Evolutionary conservation across 306 rosid genomes (phyloP).

Genomic region (Lupinus albus): DNA sequence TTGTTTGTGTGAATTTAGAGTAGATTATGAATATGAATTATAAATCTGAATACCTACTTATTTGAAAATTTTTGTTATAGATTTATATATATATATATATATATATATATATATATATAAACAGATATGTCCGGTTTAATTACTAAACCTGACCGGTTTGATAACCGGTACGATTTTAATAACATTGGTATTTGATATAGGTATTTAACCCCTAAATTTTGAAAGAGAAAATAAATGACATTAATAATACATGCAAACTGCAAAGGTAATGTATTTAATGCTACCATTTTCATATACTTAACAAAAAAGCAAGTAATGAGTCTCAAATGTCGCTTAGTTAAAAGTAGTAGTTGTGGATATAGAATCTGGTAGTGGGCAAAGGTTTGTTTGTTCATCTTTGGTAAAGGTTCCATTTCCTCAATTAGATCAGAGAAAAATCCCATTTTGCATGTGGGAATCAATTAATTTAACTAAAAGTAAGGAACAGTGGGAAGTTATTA

Average conservation of each 20-base stretch:
- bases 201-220: no score
- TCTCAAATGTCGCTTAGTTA: conserved; percentile 49
- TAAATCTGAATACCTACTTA: no score
- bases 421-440: conserved; percentile 15
- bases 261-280: conserved; percentile 34
- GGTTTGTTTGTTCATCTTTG: conserved; percentile 54
- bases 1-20: no score
- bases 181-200: no score
- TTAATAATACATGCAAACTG: neutral
- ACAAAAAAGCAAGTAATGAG: conserved; percentile 38
- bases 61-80: no score
- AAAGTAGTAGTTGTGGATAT: conserved; percentile 47
- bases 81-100: no score
- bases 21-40: no score
- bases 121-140: no score
- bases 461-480: conserved; percentile 18
- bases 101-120: no score
- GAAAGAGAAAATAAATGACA: no score
- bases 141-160: no score
- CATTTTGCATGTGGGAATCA: conserved; percentile 41
- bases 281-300: conserved; percentile 30
- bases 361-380: conserved; percentile 48
- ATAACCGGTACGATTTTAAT: no score
- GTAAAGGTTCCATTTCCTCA: conserved; percentile 45
- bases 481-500: neutral